Evolutionary conservation across 306 rosid genomes (phyloP), one percentile per base, ranked within the genome.

Genomic region (Quercus ilex): DNA sequence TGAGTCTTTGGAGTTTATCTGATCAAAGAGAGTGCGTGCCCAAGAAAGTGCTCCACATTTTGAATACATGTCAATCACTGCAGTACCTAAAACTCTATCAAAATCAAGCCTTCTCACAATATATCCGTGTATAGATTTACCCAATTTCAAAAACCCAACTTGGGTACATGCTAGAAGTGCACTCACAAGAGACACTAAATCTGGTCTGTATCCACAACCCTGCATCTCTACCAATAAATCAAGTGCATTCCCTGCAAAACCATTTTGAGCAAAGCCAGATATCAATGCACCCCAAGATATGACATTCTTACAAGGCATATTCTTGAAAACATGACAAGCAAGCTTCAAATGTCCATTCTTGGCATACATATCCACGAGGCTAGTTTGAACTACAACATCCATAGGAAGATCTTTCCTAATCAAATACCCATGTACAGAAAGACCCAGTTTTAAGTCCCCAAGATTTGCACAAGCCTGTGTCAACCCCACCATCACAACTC

Each of bases 251-350:
- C 63, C 85, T 4, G 87, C 74, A 35, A 79, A 80, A 53, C 90
- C 88, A 77, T 86, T 88, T 75, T 77, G 90, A 79, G 90, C 87
- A 35, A 79, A 75, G 77, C 87, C 82, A 26, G 87, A 79, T 72
- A 88, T 80, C 80, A 88, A 60, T 19, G 87, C 87, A 65, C 82
- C 84, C 92, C 82, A 88, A 51, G 88, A 88, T 55, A 84, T 53
- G 19, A 59, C 78, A 79, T 77, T 83, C 79, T 77, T 84, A 28
- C 7, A 65, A 74, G 75, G 56, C 92, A 86, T 88, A 23, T 17
- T 74, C 25, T 55, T 58, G 52, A 86, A 88, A 19, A 88, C 74
- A 21, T 59, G 20, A 75, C 31, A 75, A 75, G 87, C 90, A 55
- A 79, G 74, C 69, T 75, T 85, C 75, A 79, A 28, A 75, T 65